Conservation (phyloP, 257 asterid genomes). For the Solanum medicagineum region DNA sequence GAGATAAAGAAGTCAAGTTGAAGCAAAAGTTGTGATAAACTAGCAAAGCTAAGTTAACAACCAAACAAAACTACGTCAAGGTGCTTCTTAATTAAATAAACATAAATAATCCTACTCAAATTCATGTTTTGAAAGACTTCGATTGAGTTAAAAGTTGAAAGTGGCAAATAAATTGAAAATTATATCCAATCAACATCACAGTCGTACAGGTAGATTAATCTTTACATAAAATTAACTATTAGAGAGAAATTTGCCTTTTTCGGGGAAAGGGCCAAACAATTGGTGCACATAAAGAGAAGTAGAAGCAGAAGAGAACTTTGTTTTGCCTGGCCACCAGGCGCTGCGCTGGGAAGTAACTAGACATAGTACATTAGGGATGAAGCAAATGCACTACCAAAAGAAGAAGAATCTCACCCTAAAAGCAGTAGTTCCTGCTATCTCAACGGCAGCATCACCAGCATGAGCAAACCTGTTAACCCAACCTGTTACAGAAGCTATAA, state of each 20-base stretch:
- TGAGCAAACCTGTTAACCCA: slow-evolving; percentile 96
- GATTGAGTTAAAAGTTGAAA: neutral
- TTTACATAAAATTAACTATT: neutral
- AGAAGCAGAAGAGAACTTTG: neutral
- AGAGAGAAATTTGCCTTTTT: neutral
- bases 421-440: slow-evolving; percentile 92
- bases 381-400: neutral
- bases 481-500: slow-evolving; percentile 34
- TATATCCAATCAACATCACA: neutral
- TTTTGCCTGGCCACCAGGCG: neutral
- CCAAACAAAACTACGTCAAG: neutral
- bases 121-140: neutral
- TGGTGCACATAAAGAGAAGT: neutral
- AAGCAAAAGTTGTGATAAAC: neutral
- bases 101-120: neutral
- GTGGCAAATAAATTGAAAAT: neutral
- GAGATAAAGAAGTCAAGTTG: neutral
- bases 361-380: neutral
- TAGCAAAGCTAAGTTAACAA: neutral
- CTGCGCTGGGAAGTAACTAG: neutral
- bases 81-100: neutral
- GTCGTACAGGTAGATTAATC: neutral
- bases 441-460: slow-evolving; percentile 92
- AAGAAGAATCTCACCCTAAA: slow-evolving; percentile 37
- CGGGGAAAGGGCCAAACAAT: neutral